phyloP scores from a whole-genome alignment of 169 alveolate genomes.

The Cryptosporidium parvum region DNA sequence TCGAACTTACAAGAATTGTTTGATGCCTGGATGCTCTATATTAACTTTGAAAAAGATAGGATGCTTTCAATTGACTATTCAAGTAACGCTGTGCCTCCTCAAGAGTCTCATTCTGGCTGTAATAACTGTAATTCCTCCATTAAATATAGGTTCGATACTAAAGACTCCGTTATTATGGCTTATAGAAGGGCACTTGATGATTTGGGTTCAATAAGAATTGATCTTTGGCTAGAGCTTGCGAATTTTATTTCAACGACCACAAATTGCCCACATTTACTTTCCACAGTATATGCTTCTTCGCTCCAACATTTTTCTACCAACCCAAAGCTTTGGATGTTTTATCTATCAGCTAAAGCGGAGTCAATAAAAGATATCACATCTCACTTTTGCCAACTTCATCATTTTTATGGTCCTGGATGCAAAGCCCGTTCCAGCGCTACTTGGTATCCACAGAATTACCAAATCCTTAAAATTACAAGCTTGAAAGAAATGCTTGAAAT shows the following conservation, averaged over 20 bases:
- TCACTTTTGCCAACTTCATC: conserved; percentile 16
- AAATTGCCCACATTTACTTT: conserved; percentile 61
- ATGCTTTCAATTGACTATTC: conserved; percentile 72
- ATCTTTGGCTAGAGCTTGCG: conserved; percentile 71
- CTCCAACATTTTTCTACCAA: conserved; percentile 48
- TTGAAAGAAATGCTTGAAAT: conserved; percentile 2
- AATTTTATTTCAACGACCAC: conserved; percentile 63
- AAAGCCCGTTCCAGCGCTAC: conserved; percentile 27
- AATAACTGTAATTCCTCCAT: not conserved
- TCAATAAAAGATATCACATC: conserved; percentile 18
- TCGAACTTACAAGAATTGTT: conserved; percentile 59
- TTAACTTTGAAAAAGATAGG: conserved; percentile 66
- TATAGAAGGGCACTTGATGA: conserved; percentile 73
- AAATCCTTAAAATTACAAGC: not conserved
- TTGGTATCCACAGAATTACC: conserved; percentile 51
- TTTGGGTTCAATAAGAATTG: conserved; percentile 69
- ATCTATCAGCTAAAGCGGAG: conserved; percentile 28
- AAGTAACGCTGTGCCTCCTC: conserved; percentile 19
- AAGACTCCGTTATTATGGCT: conserved; percentile 70
- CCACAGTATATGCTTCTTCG: conserved; percentile 32
- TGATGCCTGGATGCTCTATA: conserved; percentile 68
- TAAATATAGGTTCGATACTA: conserved; percentile 28
- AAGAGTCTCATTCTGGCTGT: not conserved
- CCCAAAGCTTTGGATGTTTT: conserved; percentile 59
- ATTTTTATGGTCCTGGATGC: conserved; percentile 32